Percentiles rank a stretch among this genome's conserved stretches.
phyloP scores from a whole-genome alignment of 164 flowering plant species.

The Nymphaea thermarum region DNA sequence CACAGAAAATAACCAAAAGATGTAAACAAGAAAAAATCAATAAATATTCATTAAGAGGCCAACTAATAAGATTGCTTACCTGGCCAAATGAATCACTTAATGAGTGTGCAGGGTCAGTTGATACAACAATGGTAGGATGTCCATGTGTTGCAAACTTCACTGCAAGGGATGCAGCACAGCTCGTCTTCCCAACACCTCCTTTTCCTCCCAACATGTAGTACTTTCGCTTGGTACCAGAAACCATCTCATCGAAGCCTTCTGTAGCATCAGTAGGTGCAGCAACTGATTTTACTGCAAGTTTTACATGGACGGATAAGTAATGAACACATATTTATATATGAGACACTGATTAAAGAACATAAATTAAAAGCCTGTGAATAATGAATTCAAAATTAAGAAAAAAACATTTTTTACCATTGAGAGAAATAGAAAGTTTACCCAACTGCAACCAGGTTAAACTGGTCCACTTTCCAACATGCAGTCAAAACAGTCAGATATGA shows the following conservation, averaged over 20 bases:
- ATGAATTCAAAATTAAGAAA: background rate
- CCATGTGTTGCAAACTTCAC: constrained; percentile 84
- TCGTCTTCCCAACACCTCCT: constrained; percentile 97
- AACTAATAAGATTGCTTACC: constrained; percentile 18
- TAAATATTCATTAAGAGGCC: too few species aligned
- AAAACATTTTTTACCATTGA: background rate
- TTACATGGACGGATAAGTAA: background rate
- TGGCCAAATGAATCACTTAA: constrained; percentile 97
- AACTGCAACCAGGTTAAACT: too few species aligned
- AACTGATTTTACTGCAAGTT: constrained; percentile 56
- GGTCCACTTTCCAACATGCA: too few species aligned
- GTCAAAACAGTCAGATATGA: too few species aligned
- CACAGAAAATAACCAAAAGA: background rate
- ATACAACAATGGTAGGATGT: constrained; percentile 84
- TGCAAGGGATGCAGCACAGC: constrained; percentile 96
- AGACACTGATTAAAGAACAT: background rate
- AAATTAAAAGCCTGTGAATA: background rate
- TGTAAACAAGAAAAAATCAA: background rate
- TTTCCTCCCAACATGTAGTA: constrained; percentile 94
- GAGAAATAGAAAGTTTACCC: too few species aligned
- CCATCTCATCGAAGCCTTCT: constrained; percentile 75
- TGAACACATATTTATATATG: background rate
- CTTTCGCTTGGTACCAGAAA: constrained; percentile 50
- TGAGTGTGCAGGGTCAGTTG: constrained; percentile 99
- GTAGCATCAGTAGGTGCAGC: constrained; percentile 58